These are phyloP conservation scores for Nicotiana otophora DNA, from an alignment of 257 asterid genomes.

Conservation along the genomic window DNA sequence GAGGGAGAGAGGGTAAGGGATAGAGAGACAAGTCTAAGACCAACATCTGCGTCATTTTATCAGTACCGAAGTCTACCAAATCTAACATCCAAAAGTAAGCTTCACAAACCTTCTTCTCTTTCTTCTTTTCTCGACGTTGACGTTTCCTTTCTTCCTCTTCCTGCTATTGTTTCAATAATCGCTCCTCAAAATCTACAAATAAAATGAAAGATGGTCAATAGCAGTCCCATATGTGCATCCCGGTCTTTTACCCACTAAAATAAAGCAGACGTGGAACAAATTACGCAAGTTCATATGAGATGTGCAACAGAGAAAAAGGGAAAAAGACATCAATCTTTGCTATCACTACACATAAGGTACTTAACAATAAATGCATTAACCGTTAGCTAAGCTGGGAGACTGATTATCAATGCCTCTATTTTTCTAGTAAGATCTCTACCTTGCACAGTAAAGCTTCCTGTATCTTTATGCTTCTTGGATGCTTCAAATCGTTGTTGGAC, in stretches of 20 bases:
- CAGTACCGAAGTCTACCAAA: background rate
- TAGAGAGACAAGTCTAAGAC: background rate
- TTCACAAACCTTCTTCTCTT: constrained; percentile 81
- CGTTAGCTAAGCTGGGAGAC: background rate
- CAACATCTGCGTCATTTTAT: background rate
- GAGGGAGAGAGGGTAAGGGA: background rate
- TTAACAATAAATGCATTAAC: background rate
- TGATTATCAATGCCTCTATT: background rate
- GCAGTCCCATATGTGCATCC: background rate
- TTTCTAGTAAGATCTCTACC: constrained; percentile 33
- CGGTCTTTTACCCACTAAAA: background rate
- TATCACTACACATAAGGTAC: background rate
- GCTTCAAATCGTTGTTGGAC: constrained; percentile 87
- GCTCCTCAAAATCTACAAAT: constrained; percentile 74
- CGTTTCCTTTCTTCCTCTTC: constrained; percentile 98
- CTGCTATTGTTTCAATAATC: constrained; percentile 83
- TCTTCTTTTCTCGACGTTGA: constrained; percentile 86
- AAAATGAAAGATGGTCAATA: constrained; percentile 5
- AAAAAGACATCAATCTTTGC: background rate
- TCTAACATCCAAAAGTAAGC: background rate
- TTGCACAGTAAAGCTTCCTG: constrained; percentile 79
- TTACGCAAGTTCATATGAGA: background rate
- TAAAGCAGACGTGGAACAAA: background rate
- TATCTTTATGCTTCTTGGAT: constrained; percentile 87
- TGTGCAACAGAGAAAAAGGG: background rate